phyloP scores from a whole-genome alignment of 1,284 basidiomycete species.

The Athelia sp. region DNA sequence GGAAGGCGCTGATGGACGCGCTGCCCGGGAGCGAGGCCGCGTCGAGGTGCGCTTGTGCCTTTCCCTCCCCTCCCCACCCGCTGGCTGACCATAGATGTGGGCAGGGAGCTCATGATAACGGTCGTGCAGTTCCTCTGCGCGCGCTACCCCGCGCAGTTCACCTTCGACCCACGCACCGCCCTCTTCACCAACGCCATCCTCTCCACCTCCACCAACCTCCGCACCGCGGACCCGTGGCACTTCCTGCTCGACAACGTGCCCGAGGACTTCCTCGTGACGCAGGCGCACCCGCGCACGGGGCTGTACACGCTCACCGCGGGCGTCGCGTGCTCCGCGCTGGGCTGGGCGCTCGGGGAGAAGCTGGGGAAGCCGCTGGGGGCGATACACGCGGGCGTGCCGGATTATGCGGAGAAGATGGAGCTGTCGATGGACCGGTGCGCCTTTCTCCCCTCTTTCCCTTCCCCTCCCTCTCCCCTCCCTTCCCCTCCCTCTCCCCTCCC shows the following conservation, averaged over 20 bases:
- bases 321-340: conserved; percentile 39
- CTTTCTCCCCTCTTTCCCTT: no score
- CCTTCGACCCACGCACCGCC: conserved; percentile 25
- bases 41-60: conserved; percentile 12
- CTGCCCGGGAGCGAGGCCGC: conserved; percentile 37
- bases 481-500: no score
- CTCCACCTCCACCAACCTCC: conserved; percentile 22
- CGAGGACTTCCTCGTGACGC: conserved; percentile 42
- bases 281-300: conserved; percentile 34
- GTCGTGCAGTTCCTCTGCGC: conserved; percentile 42
- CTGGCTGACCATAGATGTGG: not conserved
- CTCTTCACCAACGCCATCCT: conserved; percentile 40
- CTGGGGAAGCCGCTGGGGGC: conserved; percentile 39
- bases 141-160: conserved; percentile 42
- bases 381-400: conserved; percentile 42
- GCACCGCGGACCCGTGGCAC: conserved; percentile 27
- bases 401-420: conserved; percentile 42
- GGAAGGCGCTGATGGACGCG: conserved; percentile 31
- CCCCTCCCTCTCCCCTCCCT: no score
- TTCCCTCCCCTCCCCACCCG: no score
- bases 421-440: conserved; percentile 43
- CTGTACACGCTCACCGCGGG: conserved; percentile 37
- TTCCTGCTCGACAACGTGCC: conserved; percentile 45
- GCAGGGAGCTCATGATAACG: conserved; percentile 43
- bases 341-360: conserved; percentile 42